phyloP scores from a whole-genome alignment of 1,284 basidiomycete species.

The Sanghuangporus baumii region DNA sequence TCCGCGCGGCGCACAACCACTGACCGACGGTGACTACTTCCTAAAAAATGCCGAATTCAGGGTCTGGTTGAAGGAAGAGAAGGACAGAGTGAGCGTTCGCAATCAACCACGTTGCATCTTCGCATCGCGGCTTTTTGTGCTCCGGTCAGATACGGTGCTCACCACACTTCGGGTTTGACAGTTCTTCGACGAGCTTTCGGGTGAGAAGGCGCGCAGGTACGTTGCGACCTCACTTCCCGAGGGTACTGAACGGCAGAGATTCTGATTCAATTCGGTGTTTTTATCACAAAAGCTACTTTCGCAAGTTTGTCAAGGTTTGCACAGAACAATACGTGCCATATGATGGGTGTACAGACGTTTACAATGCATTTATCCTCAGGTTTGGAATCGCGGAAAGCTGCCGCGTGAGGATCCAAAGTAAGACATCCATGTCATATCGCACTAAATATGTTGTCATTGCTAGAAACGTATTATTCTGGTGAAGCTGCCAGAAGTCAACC shows the following conservation, averaged over 20 bases:
- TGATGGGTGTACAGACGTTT: constrained; percentile 3
- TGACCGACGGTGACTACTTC: constrained; percentile 73
- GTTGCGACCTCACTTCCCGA: constrained; percentile 24
- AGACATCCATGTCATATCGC: not conserved
- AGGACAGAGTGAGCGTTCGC: constrained; percentile 52
- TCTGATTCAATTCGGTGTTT: constrained; percentile 19
- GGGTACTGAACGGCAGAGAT: constrained; percentile 6
- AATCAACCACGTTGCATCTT: not conserved
- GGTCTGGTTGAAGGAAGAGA: constrained; percentile 73
- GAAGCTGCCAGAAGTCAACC: constrained; percentile 43
- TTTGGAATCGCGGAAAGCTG: constrained; percentile 73
- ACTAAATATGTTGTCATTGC: not conserved
- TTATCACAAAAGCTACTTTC: constrained; percentile 60
- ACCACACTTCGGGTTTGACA: constrained; percentile 24
- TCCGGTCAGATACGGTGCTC: not conserved
- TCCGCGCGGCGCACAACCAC: constrained; percentile 47
- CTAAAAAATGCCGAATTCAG: constrained; percentile 72
- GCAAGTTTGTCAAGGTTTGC: constrained; percentile 72
- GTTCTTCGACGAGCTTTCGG: constrained; percentile 74
- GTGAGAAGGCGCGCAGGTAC: constrained; percentile 69
- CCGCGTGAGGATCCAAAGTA: constrained; percentile 38
- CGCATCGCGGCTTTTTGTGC: not conserved
- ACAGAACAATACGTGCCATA: not conserved
- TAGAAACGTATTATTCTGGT: constrained; percentile 58
- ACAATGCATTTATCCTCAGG: constrained; percentile 30